phyloP scores from a whole-genome alignment of 257 asterid species.

The Fraxinus cuspidata region DNA sequence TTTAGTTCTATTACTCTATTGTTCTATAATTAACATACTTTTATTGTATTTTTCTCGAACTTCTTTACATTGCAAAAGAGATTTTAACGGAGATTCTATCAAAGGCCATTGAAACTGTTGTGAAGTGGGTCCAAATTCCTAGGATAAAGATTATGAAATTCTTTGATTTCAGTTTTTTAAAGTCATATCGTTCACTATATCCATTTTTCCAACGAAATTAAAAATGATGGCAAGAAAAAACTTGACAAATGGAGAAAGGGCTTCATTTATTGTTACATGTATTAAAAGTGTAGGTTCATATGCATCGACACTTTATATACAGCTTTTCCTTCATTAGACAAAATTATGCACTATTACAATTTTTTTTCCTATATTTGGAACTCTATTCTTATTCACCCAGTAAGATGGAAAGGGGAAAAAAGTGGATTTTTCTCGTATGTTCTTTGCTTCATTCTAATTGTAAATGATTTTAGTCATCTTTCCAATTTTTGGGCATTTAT shows the following conservation, averaged over 20 bases:
- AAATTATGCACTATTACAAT: not conserved
- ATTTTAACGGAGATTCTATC: conserved; percentile 99
- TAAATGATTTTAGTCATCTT: not conserved
- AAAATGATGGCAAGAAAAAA: not conserved
- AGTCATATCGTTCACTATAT: not conserved
- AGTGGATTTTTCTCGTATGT: not conserved
- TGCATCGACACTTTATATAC: not conserved
- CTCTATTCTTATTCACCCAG: not conserved
- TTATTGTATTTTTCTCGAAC: conserved; percentile 48
- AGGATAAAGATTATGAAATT: conserved; percentile 79
- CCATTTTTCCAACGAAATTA: not conserved
- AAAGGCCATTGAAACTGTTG: conserved; percentile 98
- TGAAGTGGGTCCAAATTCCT: conserved; percentile 99
- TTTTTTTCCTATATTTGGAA: not conserved
- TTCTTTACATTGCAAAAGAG: conserved; percentile 96
- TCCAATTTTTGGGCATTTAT: no score
- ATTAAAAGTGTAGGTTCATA: not conserved
- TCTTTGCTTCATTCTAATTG: not conserved
- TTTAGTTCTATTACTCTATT: not conserved
- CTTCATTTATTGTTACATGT: not conserved
- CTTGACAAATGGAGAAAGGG: not conserved
- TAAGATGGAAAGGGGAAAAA: no score
- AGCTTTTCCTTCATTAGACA: not conserved
- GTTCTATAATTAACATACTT: conserved; percentile 7
- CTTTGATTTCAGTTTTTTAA: not conserved